A percentile compares a stretch with the other conserved stretches of the same genome.
phyloP scores from a whole-genome alignment of 108 stramenopile genomes.

The Cyclotella cryptica region DNA sequence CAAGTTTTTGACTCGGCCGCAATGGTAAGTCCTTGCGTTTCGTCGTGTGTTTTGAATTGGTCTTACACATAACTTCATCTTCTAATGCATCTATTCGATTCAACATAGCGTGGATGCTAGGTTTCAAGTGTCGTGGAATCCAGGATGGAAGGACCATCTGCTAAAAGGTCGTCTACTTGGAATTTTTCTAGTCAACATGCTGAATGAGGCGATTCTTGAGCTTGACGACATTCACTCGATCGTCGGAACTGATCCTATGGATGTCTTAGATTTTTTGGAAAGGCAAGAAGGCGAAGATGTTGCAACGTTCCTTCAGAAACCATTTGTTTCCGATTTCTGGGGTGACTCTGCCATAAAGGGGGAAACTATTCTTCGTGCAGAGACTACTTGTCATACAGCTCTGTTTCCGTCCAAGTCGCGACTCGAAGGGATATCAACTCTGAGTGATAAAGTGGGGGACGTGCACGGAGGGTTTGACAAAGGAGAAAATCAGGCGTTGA shows the following conservation, averaged over 20 bases:
- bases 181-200: conserved; percentile 32
- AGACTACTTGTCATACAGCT: conserved; percentile 32
- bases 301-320: not conserved
- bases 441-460: conserved; percentile 15
- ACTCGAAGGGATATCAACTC: conserved; percentile 27
- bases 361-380: conserved; percentile 11
- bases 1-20: conserved; percentile 17
- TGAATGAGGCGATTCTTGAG: conserved; percentile 39
- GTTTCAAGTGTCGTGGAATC: conserved; percentile 43
- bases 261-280: conserved; percentile 23
- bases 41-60: not conserved
- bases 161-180: conserved; percentile 39
- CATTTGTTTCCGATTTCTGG: conserved; percentile 4
- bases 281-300: conserved; percentile 13
- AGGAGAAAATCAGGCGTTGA: conserved; percentile 33
- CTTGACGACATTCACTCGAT: conserved; percentile 12
- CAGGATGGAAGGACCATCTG: conserved; percentile 49
- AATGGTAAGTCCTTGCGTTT: conserved; percentile 9
- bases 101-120: conserved; percentile 21
- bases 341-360: conserved; percentile 10
- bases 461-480: conserved; percentile 23
- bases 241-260: conserved; percentile 1
- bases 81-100: not conserved
- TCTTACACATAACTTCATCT: not conserved
- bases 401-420: conserved; percentile 35